phyloP scores from a whole-genome alignment of 768 basidiomycete species.

The Trametes maxima region DNA sequence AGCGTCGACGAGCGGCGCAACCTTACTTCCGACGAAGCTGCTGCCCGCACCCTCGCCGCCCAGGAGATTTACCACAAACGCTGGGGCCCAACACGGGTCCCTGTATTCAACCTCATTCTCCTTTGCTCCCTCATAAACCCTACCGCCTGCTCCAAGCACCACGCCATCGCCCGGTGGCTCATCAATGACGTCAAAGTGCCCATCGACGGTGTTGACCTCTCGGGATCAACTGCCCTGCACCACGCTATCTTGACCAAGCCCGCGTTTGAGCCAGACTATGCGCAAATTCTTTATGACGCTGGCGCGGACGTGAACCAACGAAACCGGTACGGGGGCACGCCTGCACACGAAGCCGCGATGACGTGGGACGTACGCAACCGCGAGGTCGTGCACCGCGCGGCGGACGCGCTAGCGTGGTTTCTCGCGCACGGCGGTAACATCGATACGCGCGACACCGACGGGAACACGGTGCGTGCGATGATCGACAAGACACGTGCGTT shows the following conservation, averaged over 20 bases:
- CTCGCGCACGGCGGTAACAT: slow-evolving; percentile 45
- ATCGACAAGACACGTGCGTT: slow-evolving; percentile 11
- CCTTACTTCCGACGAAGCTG: slow-evolving; percentile 1
- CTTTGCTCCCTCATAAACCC: slow-evolving; percentile 35
- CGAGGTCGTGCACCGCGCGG: slow-evolving; percentile 29
- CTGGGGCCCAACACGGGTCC: slow-evolving; percentile 45
- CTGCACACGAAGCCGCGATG: slow-evolving; percentile 42
- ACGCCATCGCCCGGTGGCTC: slow-evolving; percentile 39
- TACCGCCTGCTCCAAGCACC: slow-evolving; percentile 23
- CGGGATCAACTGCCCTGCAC: slow-evolving; percentile 44
- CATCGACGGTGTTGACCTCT: slow-evolving; percentile 42
- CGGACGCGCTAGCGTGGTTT: slow-evolving; percentile 41
- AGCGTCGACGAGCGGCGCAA: slow-evolving; percentile 24
- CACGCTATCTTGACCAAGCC: slow-evolving; percentile 47
- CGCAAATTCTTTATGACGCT: slow-evolving; percentile 44
- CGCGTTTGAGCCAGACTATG: slow-evolving; percentile 43
- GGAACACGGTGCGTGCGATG: slow-evolving; percentile 33
- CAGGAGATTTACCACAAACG: slow-evolving; percentile 37
- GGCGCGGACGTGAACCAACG: slow-evolving; percentile 45
- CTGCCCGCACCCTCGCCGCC: slow-evolving; percentile 26
- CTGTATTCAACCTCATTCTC: slow-evolving; percentile 43
- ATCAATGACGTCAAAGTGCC: slow-evolving; percentile 38
- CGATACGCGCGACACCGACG: slow-evolving; percentile 40
- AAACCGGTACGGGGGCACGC: slow-evolving; percentile 44
- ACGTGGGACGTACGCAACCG: slow-evolving; percentile 31